Evolutionary conservation across 2,329 filamentous ascomycete genomes (phyloP).

Genomic region (Ceratocystis diversiconidia): DNA sequence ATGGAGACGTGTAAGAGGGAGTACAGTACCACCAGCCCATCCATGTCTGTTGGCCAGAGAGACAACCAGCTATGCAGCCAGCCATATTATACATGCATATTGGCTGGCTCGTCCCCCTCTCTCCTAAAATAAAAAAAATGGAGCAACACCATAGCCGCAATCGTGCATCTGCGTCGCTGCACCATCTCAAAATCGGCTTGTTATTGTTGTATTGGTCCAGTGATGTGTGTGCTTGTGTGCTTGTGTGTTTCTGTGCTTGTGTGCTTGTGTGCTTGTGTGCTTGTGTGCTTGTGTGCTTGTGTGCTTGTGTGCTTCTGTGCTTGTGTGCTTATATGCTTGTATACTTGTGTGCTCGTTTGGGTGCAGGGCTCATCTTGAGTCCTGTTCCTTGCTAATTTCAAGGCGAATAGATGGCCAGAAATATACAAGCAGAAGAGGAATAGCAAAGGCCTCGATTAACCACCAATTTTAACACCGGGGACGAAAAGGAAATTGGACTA

Average conservation of each 20-base stretch:
- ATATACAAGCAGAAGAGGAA: background rate
- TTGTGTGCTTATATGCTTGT: background rate
- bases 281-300: no score
- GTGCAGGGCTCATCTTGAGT: background rate
- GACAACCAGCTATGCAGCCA: no score
- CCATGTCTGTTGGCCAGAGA: no score
- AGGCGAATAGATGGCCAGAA: background rate
- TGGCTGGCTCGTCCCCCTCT: background rate
- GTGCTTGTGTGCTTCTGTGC: background rate
- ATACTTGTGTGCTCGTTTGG: no score
- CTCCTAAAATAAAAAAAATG: background rate
- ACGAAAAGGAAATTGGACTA: background rate
- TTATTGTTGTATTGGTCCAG: background rate
- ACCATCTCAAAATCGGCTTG: background rate
- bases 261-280: no score
- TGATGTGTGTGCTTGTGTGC: background rate
- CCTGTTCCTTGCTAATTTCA: background rate
- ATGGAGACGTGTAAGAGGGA: background rate
- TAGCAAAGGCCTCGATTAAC: background rate
- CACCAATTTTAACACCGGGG: background rate
- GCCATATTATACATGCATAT: no score
- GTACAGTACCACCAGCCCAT: background rate
- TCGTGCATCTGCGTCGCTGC: background rate
- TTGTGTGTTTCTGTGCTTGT: background rate
- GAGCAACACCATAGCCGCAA: background rate